These are phyloP conservation scores for Curvularia verruculosa DNA, from an alignment of 2,329 filamentous ascomycete species.

Conservation along the genomic window DNA sequence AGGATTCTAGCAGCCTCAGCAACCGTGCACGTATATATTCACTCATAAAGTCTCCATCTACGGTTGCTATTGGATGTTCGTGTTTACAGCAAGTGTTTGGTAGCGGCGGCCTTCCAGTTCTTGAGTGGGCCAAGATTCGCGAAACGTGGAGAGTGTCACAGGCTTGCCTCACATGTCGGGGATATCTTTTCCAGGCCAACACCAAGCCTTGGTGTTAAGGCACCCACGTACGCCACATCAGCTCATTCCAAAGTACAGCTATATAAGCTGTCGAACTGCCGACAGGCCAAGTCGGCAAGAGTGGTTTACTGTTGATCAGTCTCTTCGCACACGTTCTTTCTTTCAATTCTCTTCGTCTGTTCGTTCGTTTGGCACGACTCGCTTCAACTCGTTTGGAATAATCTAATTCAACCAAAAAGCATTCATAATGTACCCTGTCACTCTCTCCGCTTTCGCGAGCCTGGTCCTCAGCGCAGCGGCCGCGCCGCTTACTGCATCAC, in stretches of 20 bases:
- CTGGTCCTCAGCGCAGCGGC: conserved; percentile 21
- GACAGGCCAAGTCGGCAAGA: conserved; percentile 10
- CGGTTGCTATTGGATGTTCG: not conserved
- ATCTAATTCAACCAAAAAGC: not conserved
- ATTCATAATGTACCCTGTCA: conserved; percentile 28
- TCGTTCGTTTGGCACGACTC: conserved; percentile 6
- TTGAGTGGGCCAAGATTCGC: conserved; percentile 20
- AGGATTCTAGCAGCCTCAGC: not conserved
- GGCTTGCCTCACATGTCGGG: conserved; percentile 25
- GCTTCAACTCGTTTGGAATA: not conserved
- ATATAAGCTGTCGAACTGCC: conserved; percentile 3
- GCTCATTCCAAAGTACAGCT: not conserved
- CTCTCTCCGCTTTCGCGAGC: conserved; percentile 16
- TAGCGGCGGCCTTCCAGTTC: not conserved
- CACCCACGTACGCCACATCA: conserved; percentile 8
- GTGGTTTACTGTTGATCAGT: conserved; percentile 36
- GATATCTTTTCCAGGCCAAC: conserved; percentile 16
- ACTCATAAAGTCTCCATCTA: too few species aligned
- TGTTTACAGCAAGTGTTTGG: not conserved
- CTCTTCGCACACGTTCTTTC: conserved; percentile 24
- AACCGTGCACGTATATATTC: not conserved
- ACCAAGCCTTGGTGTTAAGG: conserved; percentile 31
- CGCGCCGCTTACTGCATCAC: conserved; percentile 14
- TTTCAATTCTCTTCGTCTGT: conserved; percentile 4
- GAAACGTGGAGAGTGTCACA: conserved; percentile 23